Evolutionary conservation across 495 filamentous ascomycete species (phyloP).

Genomic region (Lophiostoma macrostomum): DNA sequence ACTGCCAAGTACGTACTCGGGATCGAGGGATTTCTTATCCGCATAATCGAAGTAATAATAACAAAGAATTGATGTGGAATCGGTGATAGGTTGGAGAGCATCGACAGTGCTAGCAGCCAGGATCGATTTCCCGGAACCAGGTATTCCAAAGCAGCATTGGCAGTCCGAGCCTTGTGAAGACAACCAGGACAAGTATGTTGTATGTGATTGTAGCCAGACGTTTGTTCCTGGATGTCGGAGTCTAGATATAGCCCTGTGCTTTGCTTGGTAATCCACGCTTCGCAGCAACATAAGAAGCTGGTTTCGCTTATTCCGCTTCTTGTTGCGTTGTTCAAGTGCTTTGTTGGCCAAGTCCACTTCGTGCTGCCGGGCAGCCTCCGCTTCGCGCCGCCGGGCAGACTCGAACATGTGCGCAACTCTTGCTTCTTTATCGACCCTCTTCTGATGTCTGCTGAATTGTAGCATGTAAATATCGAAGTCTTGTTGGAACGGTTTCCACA

Average conservation of each 20-base stretch:
- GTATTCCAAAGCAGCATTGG: constrained; percentile 24
- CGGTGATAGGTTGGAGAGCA: not conserved
- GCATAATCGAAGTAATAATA: constrained; percentile 32
- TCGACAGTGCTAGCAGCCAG: constrained; percentile 19
- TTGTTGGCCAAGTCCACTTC: constrained; percentile 17
- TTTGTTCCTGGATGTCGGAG: constrained; percentile 23
- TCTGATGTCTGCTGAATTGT: constrained; percentile 33
- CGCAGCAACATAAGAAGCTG: constrained; percentile 8
- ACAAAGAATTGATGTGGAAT: not conserved
- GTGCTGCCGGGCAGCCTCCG: constrained; percentile 17
- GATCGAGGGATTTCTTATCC: constrained; percentile 13
- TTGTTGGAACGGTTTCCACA: constrained; percentile 34
- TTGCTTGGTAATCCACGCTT: constrained; percentile 15
- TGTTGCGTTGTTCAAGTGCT: constrained; percentile 5
- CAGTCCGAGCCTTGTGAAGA: constrained; percentile 3
- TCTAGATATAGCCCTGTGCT: constrained; percentile 7
- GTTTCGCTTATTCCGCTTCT: constrained; percentile 16
- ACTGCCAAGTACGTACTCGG: constrained; percentile 2
- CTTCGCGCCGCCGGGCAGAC: constrained; percentile 1
- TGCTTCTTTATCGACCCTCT: constrained; percentile 38
- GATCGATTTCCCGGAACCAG: constrained; percentile 30
- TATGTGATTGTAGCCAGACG: constrained; percentile 9
- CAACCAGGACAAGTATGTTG: not conserved
- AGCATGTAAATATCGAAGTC: constrained; percentile 32
- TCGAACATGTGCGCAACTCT: constrained; percentile 37